Evolutionary conservation across 164 flowering plant genomes (phyloP).

Genomic region (Houttuynia cordata): DNA sequence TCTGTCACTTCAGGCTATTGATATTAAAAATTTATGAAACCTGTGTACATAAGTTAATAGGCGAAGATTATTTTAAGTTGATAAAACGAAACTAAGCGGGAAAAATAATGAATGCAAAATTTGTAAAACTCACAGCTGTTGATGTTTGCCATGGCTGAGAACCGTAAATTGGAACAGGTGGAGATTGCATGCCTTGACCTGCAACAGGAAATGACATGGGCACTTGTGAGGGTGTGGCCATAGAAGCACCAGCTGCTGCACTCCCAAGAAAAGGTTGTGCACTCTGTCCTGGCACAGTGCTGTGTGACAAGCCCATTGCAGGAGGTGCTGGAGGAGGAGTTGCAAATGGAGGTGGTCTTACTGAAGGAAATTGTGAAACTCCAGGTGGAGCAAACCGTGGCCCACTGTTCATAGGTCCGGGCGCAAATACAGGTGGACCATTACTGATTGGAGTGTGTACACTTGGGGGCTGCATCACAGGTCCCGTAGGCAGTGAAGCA

Average conservation of each 20-base stretch:
- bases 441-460: constrained; percentile 26
- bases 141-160: constrained; percentile 30
- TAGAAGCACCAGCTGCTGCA: constrained; percentile 10
- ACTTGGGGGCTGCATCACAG: constrained; percentile 24
- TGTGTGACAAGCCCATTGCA: constrained; percentile 10
- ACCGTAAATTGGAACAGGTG: constrained; percentile 19
- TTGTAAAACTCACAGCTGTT: constrained; percentile 31
- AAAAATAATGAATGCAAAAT: not conserved
- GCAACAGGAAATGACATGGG: constrained; percentile 11
- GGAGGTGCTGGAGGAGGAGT: constrained; percentile 41
- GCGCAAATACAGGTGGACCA: constrained; percentile 42
- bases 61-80: no score
- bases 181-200: constrained; percentile 21
- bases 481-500: constrained; percentile 19
- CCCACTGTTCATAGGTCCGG: constrained; percentile 22
- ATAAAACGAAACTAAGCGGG: not conserved
- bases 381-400: constrained; percentile 33
- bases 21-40: not conserved
- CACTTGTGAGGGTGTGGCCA: constrained; percentile 8
- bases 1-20: no score
- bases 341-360: constrained; percentile 30
- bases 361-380: constrained; percentile 24
- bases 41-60: not conserved
- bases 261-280: constrained; percentile 14
- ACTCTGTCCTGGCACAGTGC: constrained; percentile 8